Evolutionary conservation across 495 filamentous ascomycete genomes (phyloP).

Genomic region (Beverwykella pulmonaria): DNA sequence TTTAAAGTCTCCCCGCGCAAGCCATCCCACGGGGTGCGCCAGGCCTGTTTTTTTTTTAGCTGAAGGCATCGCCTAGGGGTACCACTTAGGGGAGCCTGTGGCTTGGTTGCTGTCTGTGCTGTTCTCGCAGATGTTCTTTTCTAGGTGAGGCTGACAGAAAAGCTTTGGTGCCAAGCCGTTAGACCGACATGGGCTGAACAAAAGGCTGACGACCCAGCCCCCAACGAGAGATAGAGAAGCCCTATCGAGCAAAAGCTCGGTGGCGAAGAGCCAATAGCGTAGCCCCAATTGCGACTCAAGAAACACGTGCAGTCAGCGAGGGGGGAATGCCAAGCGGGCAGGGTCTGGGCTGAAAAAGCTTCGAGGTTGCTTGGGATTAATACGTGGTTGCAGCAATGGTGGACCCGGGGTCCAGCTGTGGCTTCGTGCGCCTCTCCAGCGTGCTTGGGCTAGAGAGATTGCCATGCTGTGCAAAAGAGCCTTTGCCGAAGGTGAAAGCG

Average conservation of each 20-base stretch:
- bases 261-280: background rate
- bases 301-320: constrained; percentile 2
- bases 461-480: background rate
- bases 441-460: background rate
- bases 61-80: background rate
- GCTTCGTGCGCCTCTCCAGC: background rate
- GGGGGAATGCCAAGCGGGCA: background rate
- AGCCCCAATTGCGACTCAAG: background rate
- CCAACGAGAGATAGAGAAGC: background rate
- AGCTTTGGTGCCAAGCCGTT: constrained; percentile 3
- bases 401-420: background rate
- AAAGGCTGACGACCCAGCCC: background rate
- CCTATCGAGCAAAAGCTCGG: background rate
- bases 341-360: background rate
- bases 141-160: constrained; percentile 8
- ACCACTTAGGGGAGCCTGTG: background rate
- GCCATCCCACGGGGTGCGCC: background rate
- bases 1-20: background rate
- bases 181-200: background rate
- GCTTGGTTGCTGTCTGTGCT: background rate
- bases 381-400: background rate
- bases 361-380: background rate
- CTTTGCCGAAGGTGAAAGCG: background rate
- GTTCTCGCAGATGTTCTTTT: background rate
- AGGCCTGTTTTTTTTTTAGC: background rate